phyloP scores from a whole-genome alignment of 2,329 filamentous ascomycete species.

The Scedosporium apiospermum region DNA sequence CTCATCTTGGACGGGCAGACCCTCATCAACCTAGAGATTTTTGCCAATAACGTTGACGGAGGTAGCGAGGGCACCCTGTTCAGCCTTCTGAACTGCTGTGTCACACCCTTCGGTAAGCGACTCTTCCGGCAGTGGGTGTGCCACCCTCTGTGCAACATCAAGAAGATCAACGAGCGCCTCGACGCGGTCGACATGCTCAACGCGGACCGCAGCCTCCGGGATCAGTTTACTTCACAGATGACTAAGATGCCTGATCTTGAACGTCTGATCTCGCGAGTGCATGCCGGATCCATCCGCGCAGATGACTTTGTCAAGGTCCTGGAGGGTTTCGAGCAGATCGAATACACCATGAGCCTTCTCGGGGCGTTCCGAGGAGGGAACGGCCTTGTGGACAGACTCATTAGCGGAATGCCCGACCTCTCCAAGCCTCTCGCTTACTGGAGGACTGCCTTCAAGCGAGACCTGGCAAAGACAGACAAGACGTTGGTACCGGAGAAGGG shows the following conservation, averaged over 20 bases:
- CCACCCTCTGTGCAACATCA: conserved; percentile 79
- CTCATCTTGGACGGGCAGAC: conserved; percentile 92
- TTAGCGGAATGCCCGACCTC: conserved; percentile 79
- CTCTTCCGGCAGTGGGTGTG: conserved; percentile 96
- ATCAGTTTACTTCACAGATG: conserved; percentile 81
- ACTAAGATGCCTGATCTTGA: conserved; percentile 91
- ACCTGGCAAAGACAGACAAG: conserved; percentile 67
- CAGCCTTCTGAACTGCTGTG: conserved; percentile 80
- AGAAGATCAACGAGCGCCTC: conserved; percentile 83
- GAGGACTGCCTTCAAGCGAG: conserved; percentile 85
- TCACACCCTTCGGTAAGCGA: conserved; percentile 94
- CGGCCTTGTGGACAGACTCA: conserved; percentile 74
- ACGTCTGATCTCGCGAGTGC: conserved; percentile 84
- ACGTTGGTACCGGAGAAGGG: conserved; percentile 77
- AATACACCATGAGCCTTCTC: conserved; percentile 81
- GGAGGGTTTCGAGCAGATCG: conserved; percentile 95
- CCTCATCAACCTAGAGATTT: conserved; percentile 94
- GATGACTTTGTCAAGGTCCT: conserved; percentile 90
- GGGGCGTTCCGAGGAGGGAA: conserved; percentile 65
- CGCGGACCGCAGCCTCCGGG: conserved; percentile 67
- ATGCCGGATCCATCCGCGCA: conserved; percentile 80
- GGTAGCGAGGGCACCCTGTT: conserved; percentile 81
- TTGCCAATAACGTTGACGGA: conserved; percentile 85
- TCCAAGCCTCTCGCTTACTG: conserved; percentile 66
- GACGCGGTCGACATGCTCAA: conserved; percentile 93